These are phyloP conservation scores for Leishmania braziliensis DNA, from an alignment of 208 protist genomes.

Conservation along the genomic window DNA sequence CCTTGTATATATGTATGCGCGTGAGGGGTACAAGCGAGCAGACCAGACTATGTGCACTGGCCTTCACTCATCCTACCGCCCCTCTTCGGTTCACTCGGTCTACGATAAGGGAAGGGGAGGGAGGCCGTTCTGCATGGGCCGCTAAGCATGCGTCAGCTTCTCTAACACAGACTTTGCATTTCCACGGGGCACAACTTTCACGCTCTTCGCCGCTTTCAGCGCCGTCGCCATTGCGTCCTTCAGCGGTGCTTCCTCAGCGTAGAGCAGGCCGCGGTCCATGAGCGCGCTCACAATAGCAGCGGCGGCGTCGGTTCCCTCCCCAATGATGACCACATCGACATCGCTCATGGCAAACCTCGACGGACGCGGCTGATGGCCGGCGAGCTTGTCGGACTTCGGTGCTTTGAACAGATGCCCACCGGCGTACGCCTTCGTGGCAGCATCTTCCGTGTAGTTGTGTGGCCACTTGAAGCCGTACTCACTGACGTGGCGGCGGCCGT, in stretches of 20 bases:
- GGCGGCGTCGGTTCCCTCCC: constrained; percentile 44
- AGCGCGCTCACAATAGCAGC: constrained; percentile 55
- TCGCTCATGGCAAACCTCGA: constrained; percentile 44
- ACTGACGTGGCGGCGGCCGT: constrained; percentile 71
- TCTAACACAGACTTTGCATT: constrained; percentile 39
- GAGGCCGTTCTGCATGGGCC: neutral
- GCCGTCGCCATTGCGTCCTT: constrained; percentile 40
- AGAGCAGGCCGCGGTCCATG: constrained; percentile 55
- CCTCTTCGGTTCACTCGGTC: neutral
- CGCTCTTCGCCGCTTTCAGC: constrained; percentile 48
- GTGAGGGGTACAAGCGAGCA: neutral
- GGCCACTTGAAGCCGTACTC: constrained; percentile 83
- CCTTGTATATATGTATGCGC: neutral
- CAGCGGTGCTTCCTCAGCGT: constrained; percentile 70
- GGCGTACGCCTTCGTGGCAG: constrained; percentile 55
- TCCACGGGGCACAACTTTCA: constrained; percentile 52
- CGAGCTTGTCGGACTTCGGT: constrained; percentile 48
- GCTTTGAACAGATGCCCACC: constrained; percentile 78
- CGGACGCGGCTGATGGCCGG: constrained; percentile 53
- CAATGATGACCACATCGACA: constrained; percentile 70
- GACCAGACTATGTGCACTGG: neutral
- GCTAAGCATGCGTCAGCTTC: constrained; percentile 37
- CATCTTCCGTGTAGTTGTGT: constrained; percentile 76
- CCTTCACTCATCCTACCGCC: neutral
- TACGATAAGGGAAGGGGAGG: neutral